Evolutionary conservation across 2,329 filamentous ascomycete species (phyloP).

Genomic region (Didymosphaeria variabile): DNA sequence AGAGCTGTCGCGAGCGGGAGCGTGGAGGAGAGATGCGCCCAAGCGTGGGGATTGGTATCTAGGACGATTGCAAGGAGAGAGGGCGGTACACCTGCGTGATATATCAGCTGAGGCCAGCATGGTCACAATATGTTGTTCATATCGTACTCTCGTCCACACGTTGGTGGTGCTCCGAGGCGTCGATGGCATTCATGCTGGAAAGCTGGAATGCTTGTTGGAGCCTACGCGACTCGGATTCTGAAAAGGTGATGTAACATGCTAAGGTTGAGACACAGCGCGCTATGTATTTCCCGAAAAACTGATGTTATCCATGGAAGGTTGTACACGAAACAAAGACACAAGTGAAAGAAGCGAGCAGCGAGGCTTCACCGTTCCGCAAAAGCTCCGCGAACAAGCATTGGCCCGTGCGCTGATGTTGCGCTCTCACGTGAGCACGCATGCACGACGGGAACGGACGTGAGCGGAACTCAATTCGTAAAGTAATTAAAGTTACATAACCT

Average conservation of each 20-base stretch:
- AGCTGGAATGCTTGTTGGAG: background rate
- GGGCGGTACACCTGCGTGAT: constrained; percentile 65
- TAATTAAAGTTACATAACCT: too few species aligned
- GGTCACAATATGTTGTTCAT: background rate
- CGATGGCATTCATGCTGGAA: constrained; percentile 69
- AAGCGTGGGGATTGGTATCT: constrained; percentile 96
- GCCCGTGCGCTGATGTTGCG: constrained; percentile 14
- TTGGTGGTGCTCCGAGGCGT: constrained; percentile 62
- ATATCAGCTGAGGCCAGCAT: constrained; percentile 19
- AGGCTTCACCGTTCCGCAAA: background rate
- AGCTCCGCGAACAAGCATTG: constrained; percentile 11
- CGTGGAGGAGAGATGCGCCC: constrained; percentile 77
- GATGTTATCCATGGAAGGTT: background rate
- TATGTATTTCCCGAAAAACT: background rate
- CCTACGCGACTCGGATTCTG: background rate
- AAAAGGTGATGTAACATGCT: constrained; percentile 5
- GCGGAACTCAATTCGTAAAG: too few species aligned
- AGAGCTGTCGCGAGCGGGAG: constrained; percentile 85
- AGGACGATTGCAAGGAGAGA: constrained; percentile 90
- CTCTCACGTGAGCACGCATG: constrained; percentile 16
- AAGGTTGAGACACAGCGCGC: background rate
- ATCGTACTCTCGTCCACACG: constrained; percentile 46
- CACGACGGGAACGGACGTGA: background rate
- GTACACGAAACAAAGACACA: background rate
- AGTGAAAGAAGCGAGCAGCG: constrained; percentile 1